These are phyloP conservation scores for Rhynchospora tenuis DNA, from an alignment of 176 grass and related monocot genomes.

Conservation along the genomic window DNA sequence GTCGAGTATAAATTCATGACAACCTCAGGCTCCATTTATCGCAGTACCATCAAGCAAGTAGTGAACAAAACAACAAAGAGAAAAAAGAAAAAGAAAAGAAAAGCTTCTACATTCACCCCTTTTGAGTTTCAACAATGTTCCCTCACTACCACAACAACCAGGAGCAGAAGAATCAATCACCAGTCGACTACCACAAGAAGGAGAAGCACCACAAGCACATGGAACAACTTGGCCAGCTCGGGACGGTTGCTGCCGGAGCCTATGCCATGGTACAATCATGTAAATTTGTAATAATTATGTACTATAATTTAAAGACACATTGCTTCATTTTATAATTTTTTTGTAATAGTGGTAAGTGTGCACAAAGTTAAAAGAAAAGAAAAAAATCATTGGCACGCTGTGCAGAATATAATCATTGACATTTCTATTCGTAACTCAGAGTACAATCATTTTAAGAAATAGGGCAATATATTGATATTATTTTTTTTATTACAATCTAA, in stretches of 20 bases:
- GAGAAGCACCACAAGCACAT: conserved; percentile 50
- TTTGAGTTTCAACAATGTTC: background rate
- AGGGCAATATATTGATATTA: background rate
- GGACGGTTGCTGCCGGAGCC: conserved; percentile 11
- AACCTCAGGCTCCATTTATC: background rate
- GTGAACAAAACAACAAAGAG: background rate
- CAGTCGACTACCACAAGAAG: conserved; percentile 29
- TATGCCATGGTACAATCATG: conserved; percentile 20
- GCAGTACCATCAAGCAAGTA: background rate
- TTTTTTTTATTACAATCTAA: background rate
- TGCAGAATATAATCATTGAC: no score
- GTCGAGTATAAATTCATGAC: no score
- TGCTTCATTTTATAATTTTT: background rate
- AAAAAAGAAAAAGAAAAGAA: background rate
- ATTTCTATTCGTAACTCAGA: no score
- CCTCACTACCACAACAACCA: background rate
- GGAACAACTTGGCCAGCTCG: conserved; percentile 39
- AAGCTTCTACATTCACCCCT: background rate
- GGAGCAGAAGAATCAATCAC: background rate
- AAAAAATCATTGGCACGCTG: no score
- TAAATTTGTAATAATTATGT: background rate
- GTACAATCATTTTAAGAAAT: background rate
- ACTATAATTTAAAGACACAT: background rate
- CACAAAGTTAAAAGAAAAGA: no score
- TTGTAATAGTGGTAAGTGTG: no score